Percentiles rank a stretch among this genome's conserved stretches.
phyloP scores from a whole-genome alignment of 352 stramenopile species.

The Pythium monospermum region DNA sequence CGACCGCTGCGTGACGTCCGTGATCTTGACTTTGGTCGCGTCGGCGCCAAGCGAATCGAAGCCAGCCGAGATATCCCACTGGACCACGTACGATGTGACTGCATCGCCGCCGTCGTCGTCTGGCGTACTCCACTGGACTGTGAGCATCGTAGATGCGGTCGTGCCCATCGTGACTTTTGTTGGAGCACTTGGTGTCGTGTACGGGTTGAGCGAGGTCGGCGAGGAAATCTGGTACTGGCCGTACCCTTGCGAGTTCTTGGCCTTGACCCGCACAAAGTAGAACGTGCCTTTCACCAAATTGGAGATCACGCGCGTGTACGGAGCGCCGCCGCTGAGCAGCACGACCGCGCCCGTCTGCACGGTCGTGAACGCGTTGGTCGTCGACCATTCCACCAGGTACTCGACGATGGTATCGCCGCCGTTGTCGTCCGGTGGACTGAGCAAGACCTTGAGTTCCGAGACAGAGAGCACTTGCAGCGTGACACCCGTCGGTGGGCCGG shows the following conservation, averaged over 20 bases:
- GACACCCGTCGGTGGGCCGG: constrained; percentile 60
- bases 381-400: constrained; percentile 93
- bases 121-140: constrained; percentile 80
- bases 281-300: constrained; percentile 54
- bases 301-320: constrained; percentile 53
- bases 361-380: constrained; percentile 60
- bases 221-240: constrained; percentile 84
- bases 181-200: constrained; percentile 85
- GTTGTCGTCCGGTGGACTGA: constrained; percentile 81
- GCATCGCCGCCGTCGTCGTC: constrained; percentile 85
- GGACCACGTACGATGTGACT: constrained; percentile 87
- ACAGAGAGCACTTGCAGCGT: constrained; percentile 63
- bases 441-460: constrained; percentile 87
- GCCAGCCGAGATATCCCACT: constrained; percentile 88
- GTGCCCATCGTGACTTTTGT: constrained; percentile 72
- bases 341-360: constrained; percentile 33
- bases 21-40: constrained; percentile 54
- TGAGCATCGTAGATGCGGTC: constrained; percentile 89
- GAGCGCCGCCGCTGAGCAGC: constrained; percentile 49
- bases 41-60: constrained; percentile 83
- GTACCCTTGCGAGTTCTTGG: constrained; percentile 63
- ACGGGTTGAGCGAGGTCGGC: constrained; percentile 87
- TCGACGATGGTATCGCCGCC: constrained; percentile 84
- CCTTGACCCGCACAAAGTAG: constrained; percentile 75
- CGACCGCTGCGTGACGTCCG: constrained; percentile 49